Percentiles rank a stretch among this genome's conserved stretches.
Evolutionary conservation across 2,329 filamentous ascomycete genomes (phyloP).

Genomic region (Lachnellula hyalina): DNA sequence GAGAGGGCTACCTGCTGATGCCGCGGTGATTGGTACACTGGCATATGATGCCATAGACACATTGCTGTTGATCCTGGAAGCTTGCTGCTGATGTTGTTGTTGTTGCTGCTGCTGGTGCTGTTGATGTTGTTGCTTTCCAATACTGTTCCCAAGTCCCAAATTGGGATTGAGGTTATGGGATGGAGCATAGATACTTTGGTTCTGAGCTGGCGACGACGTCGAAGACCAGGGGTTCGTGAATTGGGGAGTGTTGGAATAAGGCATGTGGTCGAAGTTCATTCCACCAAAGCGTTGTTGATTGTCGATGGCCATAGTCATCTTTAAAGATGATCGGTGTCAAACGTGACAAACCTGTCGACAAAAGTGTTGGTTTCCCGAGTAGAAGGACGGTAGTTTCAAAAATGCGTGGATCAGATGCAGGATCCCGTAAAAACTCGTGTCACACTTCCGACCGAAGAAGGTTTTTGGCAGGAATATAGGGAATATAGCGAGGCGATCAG

Average conservation of each 20-base stretch:
- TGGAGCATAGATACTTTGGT: conserved; percentile 56
- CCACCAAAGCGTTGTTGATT: conserved; percentile 74
- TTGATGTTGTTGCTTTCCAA: conserved; percentile 38
- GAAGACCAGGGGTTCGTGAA: conserved; percentile 89
- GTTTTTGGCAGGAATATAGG: conserved; percentile 11
- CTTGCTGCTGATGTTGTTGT: conserved; percentile 36
- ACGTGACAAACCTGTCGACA: conserved; percentile 1
- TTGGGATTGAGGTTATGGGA: conserved; percentile 56
- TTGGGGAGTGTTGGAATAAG: conserved; percentile 61
- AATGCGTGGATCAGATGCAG: conserved; percentile 29
- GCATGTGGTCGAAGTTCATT: conserved; percentile 76
- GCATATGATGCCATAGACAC: conserved; percentile 64
- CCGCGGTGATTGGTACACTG: conserved; percentile 65
- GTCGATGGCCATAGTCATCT: conserved; percentile 94
- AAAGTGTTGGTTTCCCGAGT: conserved; percentile 5
- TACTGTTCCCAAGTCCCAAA: conserved; percentile 51
- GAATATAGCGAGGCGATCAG: conserved; percentile 20
- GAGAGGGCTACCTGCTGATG: conserved; percentile 68
- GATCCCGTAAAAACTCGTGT: conserved; percentile 26
- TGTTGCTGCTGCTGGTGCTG: too few relatives aligned
- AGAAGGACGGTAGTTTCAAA: conserved; percentile 14
- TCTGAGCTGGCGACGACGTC: conserved; percentile 43
- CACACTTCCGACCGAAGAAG: conserved; percentile 16
- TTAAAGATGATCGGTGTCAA: conserved; percentile 16
- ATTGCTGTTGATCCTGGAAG: conserved; percentile 51